Percentiles rank a stretch among this genome's conserved stretches.
Conservation (phyloP, 371 early-diverging fungal species). For the Cokeromyces recurvatus region DNA sequence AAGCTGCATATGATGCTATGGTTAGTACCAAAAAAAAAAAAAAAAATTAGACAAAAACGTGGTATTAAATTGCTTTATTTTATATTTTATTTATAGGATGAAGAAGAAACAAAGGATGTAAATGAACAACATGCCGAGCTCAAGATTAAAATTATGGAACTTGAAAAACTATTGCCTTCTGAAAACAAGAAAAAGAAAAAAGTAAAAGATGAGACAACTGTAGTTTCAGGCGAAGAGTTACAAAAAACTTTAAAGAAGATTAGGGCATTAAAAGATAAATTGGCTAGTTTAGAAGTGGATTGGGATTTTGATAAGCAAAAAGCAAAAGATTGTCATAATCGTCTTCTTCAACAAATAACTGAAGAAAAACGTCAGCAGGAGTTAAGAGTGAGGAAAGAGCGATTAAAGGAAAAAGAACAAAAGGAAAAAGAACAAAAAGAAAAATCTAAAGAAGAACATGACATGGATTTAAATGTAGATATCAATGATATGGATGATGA, state of each 20-base stretch:
- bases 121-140: conserved; percentile 30
- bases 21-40: conserved; percentile 1
- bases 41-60: no score
- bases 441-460: conserved; percentile 11
- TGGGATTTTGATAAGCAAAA: conserved; percentile 44
- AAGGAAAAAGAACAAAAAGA: conserved; percentile 19
- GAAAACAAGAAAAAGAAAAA: conserved; percentile 21
- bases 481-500: conserved; percentile 14
- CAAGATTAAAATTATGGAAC: conserved; percentile 17
- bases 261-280: conserved; percentile 37
- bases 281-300: conserved; percentile 44
- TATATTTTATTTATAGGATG: conserved; percentile 16
- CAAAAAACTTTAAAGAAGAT: conserved; percentile 33
- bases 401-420: conserved; percentile 14
- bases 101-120: conserved; percentile 20
- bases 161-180: conserved; percentile 22
- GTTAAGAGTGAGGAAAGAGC: neutral
- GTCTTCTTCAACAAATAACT: conserved; percentile 18
- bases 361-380: conserved; percentile 25
- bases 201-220: conserved; percentile 21
- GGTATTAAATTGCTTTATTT: no score
- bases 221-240: conserved; percentile 5
- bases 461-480: no score
- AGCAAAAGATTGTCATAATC: conserved; percentile 26
- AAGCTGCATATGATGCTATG: conserved; percentile 26